These are phyloP conservation scores for Chalciporus chontae DNA, from an alignment of 768 basidiomycete genomes.

Conservation along the genomic window DNA sequence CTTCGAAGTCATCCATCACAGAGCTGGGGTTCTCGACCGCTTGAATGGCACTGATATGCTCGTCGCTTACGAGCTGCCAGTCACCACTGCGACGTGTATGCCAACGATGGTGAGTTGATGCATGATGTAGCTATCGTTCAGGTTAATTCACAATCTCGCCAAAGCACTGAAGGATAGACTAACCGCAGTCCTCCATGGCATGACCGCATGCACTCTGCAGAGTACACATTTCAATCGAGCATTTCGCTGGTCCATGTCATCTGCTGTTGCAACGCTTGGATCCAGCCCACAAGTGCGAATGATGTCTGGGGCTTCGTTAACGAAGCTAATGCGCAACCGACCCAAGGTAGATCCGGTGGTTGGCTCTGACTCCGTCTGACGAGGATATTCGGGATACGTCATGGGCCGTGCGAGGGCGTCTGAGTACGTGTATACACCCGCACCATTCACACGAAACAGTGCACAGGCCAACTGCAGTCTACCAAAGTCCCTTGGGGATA, in stretches of 20 bases:
- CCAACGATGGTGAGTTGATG: not conserved
- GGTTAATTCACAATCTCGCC: not conserved
- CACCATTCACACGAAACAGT: not conserved
- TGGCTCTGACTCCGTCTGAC: not conserved
- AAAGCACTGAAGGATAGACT: not conserved
- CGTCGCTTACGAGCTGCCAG: conserved; percentile 12
- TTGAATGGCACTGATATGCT: conserved; percentile 6
- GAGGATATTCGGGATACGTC: not conserved
- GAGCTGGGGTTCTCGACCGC: conserved; percentile 1
- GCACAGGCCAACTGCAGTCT: conserved; percentile 7
- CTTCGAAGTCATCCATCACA: not conserved
- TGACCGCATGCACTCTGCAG: not conserved
- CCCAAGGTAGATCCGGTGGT: not conserved
- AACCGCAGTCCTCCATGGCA: conserved; percentile 15
- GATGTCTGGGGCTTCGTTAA: conserved; percentile 11
- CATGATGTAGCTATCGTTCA: conserved; percentile 10
- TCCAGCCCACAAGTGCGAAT: conserved; percentile 14
- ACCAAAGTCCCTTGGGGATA: not conserved
- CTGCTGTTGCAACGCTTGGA: conserved; percentile 8
- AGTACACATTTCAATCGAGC: conserved; percentile 7
- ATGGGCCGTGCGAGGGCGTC: not conserved
- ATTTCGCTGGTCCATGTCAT: conserved; percentile 11
- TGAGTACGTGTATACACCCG: not conserved
- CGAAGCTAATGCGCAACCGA: not conserved
- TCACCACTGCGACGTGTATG: not conserved